A percentile compares a stretch with the other conserved stretches of the same genome.
phyloP scores from a whole-genome alignment of 345 rosid genomes.

The Eucalyptus brandiana region DNA sequence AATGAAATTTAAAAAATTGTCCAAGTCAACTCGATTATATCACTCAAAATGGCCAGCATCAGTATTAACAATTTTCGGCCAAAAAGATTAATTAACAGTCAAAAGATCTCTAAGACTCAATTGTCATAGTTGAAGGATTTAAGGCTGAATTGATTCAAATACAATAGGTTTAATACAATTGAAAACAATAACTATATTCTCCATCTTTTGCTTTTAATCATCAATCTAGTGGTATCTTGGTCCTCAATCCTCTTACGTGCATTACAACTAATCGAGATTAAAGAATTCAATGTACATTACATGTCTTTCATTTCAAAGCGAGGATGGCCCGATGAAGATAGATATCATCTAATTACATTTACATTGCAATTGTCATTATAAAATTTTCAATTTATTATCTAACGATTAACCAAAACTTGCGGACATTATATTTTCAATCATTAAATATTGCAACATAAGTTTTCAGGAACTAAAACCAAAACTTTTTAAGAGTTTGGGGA shows the following conservation, averaged over 20 bases:
- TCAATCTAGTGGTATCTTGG: not conserved
- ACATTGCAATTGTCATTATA: not conserved
- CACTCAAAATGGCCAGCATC: fast-evolving
- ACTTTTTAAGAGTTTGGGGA: not conserved
- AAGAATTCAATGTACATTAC: not conserved
- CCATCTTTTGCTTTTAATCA: not conserved
- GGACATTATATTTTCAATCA: not conserved
- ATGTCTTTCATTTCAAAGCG: not conserved
- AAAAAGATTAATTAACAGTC: not conserved
- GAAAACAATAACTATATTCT: not conserved
- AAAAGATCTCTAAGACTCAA: too few species aligned
- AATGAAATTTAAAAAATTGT: too few species aligned
- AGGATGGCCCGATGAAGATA: fast-evolving
- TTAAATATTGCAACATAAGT: not conserved
- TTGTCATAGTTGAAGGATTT: too few species aligned
- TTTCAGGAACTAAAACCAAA: not conserved
- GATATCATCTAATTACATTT: not conserved
- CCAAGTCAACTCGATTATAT: too few species aligned
- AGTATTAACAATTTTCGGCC: fast-evolving
- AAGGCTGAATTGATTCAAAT: too few species aligned
- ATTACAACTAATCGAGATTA: not conserved
- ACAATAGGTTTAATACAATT: too few species aligned
- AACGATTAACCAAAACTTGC: not conserved
- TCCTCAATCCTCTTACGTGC: not conserved
- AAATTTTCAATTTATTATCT: not conserved